Conservation (phyloP, 495 filamentous ascomycete species). For the Aspergillus coremiiformis region DNA sequence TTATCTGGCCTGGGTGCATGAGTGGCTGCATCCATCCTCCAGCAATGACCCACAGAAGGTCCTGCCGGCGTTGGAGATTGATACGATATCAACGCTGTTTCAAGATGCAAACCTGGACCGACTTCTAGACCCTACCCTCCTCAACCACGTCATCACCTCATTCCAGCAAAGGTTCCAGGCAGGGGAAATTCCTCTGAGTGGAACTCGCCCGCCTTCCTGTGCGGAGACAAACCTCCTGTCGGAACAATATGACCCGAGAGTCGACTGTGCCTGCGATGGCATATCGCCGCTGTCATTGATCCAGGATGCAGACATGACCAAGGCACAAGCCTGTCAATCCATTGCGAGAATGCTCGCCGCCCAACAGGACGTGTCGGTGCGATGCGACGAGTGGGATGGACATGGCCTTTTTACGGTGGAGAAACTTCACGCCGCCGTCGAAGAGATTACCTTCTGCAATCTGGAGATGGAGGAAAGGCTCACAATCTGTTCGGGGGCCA, state of each 20-base stretch:
- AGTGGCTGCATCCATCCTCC: constrained; percentile 6
- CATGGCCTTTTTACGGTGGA: neutral
- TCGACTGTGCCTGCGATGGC: constrained; percentile 8
- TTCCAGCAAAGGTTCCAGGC: constrained; percentile 4
- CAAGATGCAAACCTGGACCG: constrained; percentile 3
- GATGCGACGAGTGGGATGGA: neutral
- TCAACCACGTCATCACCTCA: constrained; percentile 3
- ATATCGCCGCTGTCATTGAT: neutral
- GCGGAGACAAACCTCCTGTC: constrained; percentile 14
- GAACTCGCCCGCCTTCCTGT: constrained; percentile 11
- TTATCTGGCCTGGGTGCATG: constrained; percentile 14
- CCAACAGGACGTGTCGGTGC: neutral
- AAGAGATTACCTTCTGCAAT: constrained; percentile 10
- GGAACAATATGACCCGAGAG: constrained; percentile 12
- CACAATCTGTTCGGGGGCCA: constrained; percentile 6
- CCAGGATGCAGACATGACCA: neutral
- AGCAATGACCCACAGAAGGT: neutral
- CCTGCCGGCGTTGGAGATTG: neutral
- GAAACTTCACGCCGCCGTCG: neutral
- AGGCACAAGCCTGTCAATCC: neutral
- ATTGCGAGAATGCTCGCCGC: constrained; percentile 1
- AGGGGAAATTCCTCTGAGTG: constrained; percentile 8
- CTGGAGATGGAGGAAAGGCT: constrained; percentile 5
- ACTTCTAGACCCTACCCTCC: constrained; percentile 4
- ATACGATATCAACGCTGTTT: constrained; percentile 5